Evolutionary conservation across 768 basidiomycete genomes (phyloP).

Genomic region (Rhizopogon vesiculosus): DNA sequence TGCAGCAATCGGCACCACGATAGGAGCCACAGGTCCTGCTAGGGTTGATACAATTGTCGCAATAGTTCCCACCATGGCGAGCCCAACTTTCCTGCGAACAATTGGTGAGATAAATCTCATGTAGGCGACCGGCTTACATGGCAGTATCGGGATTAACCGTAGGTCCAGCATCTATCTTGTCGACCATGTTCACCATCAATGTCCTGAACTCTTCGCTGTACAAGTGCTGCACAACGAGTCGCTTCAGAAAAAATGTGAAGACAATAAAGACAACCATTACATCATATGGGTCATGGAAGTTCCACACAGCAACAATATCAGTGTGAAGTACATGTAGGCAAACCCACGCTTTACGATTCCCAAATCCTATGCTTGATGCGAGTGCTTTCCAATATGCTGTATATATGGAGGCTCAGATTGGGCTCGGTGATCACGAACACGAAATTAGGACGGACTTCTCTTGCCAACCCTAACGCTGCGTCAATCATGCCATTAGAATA

Average conservation of each 20-base stretch:
- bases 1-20: neutral
- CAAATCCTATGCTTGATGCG: too few species aligned
- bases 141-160: neutral
- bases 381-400: too few species aligned
- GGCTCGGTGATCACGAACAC: neutral
- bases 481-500: neutral
- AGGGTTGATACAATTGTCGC: neutral
- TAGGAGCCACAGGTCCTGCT: neutral
- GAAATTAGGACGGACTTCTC: slow-evolving; percentile 1
- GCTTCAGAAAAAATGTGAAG: neutral
- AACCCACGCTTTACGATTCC: too few species aligned
- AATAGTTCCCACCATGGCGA: neutral
- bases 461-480: neutral
- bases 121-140: neutral
- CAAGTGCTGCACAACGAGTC: neutral
- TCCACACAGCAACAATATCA: slow-evolving; percentile 16
- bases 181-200: neutral
- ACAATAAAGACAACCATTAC: neutral
- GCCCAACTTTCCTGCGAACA: neutral
- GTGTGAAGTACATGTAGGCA: neutral
- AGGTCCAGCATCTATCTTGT: neutral
- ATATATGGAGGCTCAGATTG: too few species aligned
- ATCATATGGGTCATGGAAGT: slow-evolving; percentile 7
- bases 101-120: neutral
- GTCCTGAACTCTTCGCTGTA: neutral